Conservation (phyloP, 345 rosid species). For the Adansonia digitata region DNA sequence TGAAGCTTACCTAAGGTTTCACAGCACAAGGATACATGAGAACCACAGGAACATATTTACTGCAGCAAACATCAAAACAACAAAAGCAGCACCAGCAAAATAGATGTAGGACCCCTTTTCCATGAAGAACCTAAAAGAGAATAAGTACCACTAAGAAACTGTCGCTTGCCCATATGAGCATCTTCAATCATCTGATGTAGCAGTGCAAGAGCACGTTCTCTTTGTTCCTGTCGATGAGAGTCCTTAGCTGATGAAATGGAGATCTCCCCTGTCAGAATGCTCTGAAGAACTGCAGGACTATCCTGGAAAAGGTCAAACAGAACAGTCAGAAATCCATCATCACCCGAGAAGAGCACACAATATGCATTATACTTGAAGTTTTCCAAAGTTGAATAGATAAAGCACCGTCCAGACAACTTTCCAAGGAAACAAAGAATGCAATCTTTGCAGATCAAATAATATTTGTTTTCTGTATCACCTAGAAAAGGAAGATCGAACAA, state of each 20-base stretch:
- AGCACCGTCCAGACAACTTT: neutral
- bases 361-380: neutral
- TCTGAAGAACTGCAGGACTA: slow-evolving; percentile 56
- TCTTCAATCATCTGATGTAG: slow-evolving; percentile 96
- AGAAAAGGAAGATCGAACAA: neutral
- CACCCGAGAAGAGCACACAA: slow-evolving; percentile 5
- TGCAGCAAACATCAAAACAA: slow-evolving; percentile 3
- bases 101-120: slow-evolving; percentile 4
- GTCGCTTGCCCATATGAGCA: slow-evolving; percentile 95
- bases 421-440: neutral
- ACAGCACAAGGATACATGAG: slow-evolving; percentile 24
- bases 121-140: slow-evolving; percentile 12
- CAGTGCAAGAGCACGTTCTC: slow-evolving; percentile 84
- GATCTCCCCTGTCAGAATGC: slow-evolving; percentile 62
- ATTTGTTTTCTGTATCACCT: neutral
- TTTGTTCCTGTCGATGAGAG: slow-evolving; percentile 72
- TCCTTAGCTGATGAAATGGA: slow-evolving; percentile 52
- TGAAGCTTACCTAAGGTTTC: slow-evolving; percentile 78
- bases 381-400: neutral
- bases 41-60: slow-evolving; percentile 7
- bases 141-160: slow-evolving; percentile 84
- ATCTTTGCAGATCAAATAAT: neutral
- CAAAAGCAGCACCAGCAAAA: slow-evolving; percentile 9
- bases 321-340: neutral
- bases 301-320: slow-evolving; percentile 41